phyloP scores from a whole-genome alignment of 768 basidiomycete genomes.

The Mycena belliarum region DNA sequence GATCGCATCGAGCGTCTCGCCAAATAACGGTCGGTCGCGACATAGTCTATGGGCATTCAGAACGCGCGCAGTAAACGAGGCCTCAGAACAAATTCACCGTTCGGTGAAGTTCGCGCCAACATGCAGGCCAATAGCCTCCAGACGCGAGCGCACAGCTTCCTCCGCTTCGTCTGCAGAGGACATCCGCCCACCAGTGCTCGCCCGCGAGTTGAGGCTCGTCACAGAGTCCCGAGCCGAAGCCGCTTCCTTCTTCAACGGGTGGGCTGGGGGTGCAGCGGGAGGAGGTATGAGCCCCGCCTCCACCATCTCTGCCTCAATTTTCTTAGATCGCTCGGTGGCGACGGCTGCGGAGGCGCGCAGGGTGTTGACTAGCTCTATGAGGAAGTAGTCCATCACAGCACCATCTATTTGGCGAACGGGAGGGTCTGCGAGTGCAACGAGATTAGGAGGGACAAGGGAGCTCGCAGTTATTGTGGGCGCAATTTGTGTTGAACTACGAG shows the following conservation, averaged over 20 bases:
- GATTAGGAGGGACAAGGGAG: slow-evolving; percentile 28
- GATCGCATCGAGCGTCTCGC: slow-evolving; percentile 85
- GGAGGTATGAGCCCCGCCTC: slow-evolving; percentile 71
- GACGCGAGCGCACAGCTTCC: slow-evolving; percentile 61
- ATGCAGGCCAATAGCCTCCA: slow-evolving; percentile 84
- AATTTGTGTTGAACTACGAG: slow-evolving; percentile 35
- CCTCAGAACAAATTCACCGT: slow-evolving; percentile 53
- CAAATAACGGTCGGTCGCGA: slow-evolving; percentile 70
- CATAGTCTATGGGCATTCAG: slow-evolving; percentile 55
- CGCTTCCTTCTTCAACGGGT: slow-evolving; percentile 39
- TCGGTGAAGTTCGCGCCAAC: slow-evolving; percentile 87
- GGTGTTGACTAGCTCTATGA: slow-evolving; percentile 77
- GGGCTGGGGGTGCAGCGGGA: slow-evolving; percentile 39
- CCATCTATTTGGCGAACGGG: slow-evolving; percentile 62
- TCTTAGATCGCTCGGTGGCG: slow-evolving; percentile 65
- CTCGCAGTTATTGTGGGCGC: slow-evolving; percentile 26
- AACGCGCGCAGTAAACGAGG: neutral
- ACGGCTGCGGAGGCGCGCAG: slow-evolving; percentile 74
- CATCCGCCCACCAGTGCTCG: slow-evolving; percentile 36
- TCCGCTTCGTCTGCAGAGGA: slow-evolving; percentile 64
- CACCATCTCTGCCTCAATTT: slow-evolving; percentile 76
- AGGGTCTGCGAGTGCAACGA: slow-evolving; percentile 66
- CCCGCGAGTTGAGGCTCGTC: slow-evolving; percentile 42
- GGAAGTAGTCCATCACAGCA: slow-evolving; percentile 80
- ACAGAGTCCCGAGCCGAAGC: slow-evolving; percentile 43